Evolutionary conservation across 441 rosid species (phyloP), one percentile per base, ranked within the genome.

Genomic region (Omphalea diandra): DNA sequence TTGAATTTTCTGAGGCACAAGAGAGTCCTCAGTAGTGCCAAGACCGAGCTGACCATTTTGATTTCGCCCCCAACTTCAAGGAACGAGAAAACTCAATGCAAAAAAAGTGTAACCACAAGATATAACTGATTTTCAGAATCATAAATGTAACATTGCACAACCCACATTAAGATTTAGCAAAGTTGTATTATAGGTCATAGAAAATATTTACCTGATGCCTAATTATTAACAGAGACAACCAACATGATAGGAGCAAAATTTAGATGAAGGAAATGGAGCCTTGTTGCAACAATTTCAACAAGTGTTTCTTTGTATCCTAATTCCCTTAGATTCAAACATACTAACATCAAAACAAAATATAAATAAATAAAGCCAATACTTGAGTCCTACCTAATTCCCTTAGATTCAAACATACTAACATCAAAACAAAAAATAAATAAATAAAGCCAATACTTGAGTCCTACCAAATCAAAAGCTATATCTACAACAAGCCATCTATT

Each of bases 11-110:
- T 83, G 91, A 82, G 99, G 99, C 75, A 95, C 87, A 58, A 86
- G 88, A 83, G 97, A 88, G 78, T 92, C 98, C 74, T 89, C 97
- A 5, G 79, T 85, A 76, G 83, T 87, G 63, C 97, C 98, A 56
- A 93, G 94, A 76, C 99, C 98, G 80, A 95, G 99, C 80, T 95
- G 97, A 75, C 99, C 99, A 78, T 95, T 95, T 85, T 95, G 99
- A 85, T 95, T 95, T 58, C 99, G 83, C 68, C 99, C 99, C 99
- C 98, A 95, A 73, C 99, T 95, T 80, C 81, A 84, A 56, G 47
- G 66, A 75, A 49, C 65, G 70, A n/a, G n/a, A n/a, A 55, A 77
- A 33, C 15, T 35, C 31, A 56, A 43, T 50, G 43, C 35, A 17
- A 63, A 72, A 38, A 70, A 63, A 9, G 50, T 12, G 24, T 32